Conservation (phyloP, 331 rosid species). For the Ulmus americana region DNA sequence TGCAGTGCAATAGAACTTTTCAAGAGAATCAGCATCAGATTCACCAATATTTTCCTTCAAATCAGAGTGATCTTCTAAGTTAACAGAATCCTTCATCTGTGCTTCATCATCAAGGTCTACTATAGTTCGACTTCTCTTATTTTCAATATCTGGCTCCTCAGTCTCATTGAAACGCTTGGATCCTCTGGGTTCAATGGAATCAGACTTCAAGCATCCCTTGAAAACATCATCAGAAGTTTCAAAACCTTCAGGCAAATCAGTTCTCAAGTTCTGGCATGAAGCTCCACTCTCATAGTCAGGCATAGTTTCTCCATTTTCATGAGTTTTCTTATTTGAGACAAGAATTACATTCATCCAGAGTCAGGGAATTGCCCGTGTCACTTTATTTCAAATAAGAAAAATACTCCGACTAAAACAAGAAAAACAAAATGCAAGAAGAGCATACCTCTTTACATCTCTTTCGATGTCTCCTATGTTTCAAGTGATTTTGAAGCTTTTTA, state of each 20-base stretch:
- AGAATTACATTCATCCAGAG: conserved; percentile 27
- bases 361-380: conserved; percentile 30
- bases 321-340: conserved; percentile 31
- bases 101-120: conserved; percentile 38
- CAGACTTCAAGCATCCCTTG: conserved; percentile 31
- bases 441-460: conserved; percentile 62
- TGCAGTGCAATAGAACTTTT: conserved; percentile 53
- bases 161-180: conserved; percentile 49
- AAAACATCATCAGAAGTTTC: conserved; percentile 33
- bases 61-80: conserved; percentile 28
- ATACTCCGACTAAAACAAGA: background rate
- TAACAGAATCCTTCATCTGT: conserved; percentile 31
- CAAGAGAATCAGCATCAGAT: conserved; percentile 31
- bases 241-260: conserved; percentile 31
- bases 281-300: conserved; percentile 26
- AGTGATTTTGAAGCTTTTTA: conserved; percentile 58
- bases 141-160: conserved; percentile 43
- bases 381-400: conserved; percentile 23
- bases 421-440: conserved; percentile 12
- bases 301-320: conserved; percentile 25
- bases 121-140: conserved; percentile 45
- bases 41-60: conserved; percentile 27
- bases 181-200: conserved; percentile 46
- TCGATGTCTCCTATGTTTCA: conserved; percentile 63
- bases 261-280: conserved; percentile 29